Evolutionary conservation across 2,329 filamentous ascomycete species (phyloP).

Genomic region (Escovopsis weberi): DNA sequence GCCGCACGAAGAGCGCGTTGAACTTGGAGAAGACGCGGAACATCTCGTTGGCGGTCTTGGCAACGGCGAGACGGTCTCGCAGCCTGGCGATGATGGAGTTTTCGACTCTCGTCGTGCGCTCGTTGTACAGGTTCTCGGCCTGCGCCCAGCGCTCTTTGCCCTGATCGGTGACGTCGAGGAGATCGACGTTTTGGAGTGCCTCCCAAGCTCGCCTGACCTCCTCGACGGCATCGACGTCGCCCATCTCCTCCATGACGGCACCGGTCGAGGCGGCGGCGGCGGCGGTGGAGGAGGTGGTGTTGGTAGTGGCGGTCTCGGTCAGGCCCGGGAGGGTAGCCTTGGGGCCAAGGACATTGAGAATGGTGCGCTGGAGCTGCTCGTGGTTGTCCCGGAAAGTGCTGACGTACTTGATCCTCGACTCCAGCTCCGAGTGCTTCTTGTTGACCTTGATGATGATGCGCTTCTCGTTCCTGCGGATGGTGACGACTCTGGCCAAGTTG

Average conservation of each 20-base stretch:
- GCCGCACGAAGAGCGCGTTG: conserved; percentile 93
- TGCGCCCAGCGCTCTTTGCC: conserved; percentile 87
- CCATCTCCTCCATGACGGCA: conserved; percentile 77
- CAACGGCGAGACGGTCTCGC: conserved; percentile 81
- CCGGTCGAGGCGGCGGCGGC: conserved; percentile 38
- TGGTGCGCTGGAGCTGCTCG: conserved; percentile 91
- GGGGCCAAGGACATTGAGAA: conserved; percentile 87
- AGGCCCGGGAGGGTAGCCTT: conserved; percentile 42
- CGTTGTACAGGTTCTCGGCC: conserved; percentile 92
- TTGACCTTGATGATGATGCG: conserved; percentile 97
- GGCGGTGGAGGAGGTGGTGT: conserved; percentile 46
- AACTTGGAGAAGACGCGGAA: conserved; percentile 99
- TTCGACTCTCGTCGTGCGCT: conserved; percentile 90
- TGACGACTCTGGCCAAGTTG: conserved; percentile 90
- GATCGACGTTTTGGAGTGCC: conserved; percentile 83
- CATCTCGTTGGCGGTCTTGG: conserved; percentile 98
- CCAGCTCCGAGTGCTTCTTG: conserved; percentile 74
- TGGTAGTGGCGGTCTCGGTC: conserved; percentile 29
- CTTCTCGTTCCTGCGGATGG: conserved; percentile 83
- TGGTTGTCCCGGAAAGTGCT: conserved; percentile 92
- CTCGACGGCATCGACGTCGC: conserved; percentile 91
- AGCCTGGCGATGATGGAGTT: conserved; percentile 96
- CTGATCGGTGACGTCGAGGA: conserved; percentile 80
- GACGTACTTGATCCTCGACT: conserved; percentile 86
- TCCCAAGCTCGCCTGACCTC: conserved; percentile 93